Percentiles rank a stretch among this genome's conserved stretches.
These are phyloP conservation scores for Mycena chlorophos DNA, from an alignment of 768 basidiomycete genomes.

Conservation along the genomic window DNA sequence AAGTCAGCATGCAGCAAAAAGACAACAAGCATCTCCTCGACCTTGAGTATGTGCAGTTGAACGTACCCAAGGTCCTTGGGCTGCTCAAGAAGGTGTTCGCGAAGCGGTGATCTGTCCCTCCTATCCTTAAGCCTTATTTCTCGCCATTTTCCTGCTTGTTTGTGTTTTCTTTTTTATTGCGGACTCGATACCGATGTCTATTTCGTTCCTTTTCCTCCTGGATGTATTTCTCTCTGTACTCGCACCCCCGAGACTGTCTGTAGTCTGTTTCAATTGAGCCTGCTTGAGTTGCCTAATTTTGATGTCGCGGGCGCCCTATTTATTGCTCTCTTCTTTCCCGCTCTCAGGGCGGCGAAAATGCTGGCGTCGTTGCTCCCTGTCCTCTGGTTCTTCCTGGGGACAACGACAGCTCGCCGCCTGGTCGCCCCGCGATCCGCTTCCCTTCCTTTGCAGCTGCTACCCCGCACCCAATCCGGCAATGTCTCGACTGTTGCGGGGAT, in stretches of 20 bases:
- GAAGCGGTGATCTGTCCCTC: constrained; percentile 59
- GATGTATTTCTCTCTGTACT: constrained; percentile 23
- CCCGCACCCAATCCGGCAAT: constrained; percentile 2
- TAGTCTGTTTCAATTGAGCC: not conserved
- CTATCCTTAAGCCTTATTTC: constrained; percentile 33
- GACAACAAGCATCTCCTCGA: constrained; percentile 96
- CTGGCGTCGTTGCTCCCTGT: constrained; percentile 12
- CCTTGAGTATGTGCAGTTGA: constrained; percentile 95
- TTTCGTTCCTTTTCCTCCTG: constrained; percentile 11
- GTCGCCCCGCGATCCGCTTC: constrained; percentile 28
- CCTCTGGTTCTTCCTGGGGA: constrained; percentile 22
- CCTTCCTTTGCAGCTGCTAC: constrained; percentile 24
- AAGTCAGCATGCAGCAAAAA: constrained; percentile 73
- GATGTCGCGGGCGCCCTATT: constrained; percentile 1
- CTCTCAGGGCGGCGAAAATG: constrained; percentile 10
- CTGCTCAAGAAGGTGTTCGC: constrained; percentile 93
- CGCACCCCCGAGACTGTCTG: constrained; percentile 22
- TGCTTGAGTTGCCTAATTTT: not conserved
- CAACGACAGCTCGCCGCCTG: constrained; percentile 24
- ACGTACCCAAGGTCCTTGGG: constrained; percentile 91
- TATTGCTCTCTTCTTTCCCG: not conserved
- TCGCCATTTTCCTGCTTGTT: constrained; percentile 12
- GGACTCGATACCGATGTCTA: constrained; percentile 8
- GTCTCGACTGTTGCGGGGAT: constrained; percentile 34
- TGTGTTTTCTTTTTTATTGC: constrained; percentile 15